Conservation (phyloP, 257 asterid species). For the Striga asiatica region DNA sequence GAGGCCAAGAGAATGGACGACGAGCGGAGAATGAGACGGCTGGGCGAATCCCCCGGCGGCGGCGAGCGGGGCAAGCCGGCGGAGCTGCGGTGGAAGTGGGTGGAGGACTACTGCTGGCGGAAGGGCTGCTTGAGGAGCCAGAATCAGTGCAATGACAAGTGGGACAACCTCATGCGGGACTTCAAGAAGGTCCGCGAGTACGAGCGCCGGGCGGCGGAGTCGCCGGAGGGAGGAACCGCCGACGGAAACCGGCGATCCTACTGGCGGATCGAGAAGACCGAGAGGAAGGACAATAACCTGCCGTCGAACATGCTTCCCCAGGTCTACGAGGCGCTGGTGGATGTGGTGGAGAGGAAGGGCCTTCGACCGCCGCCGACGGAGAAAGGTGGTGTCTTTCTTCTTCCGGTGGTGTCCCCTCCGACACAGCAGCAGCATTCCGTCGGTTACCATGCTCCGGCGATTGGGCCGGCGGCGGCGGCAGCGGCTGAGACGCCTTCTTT, state of each 20-base stretch:
- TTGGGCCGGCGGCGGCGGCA: slow-evolving; percentile 17
- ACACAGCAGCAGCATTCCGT: slow-evolving; percentile 24
- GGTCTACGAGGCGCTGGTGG: slow-evolving; percentile 59
- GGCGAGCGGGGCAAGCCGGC: slow-evolving; percentile 62
- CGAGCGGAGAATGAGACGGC: slow-evolving; percentile 63
- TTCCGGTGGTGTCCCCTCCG: slow-evolving; percentile 9
- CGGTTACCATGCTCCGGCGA: slow-evolving; percentile 9
- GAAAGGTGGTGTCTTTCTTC: neutral
- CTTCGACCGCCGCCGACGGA: slow-evolving; percentile 12
- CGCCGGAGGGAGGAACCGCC: slow-evolving; percentile 7
- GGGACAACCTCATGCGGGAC: slow-evolving; percentile 95
- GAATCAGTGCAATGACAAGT: slow-evolving; percentile 87
- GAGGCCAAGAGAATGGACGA: slow-evolving; percentile 88
- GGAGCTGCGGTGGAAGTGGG: slow-evolving; percentile 95
- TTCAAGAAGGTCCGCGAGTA: slow-evolving; percentile 81
- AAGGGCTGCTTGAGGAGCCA: slow-evolving; percentile 76
- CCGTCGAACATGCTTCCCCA: slow-evolving; percentile 79
- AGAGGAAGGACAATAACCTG: slow-evolving; percentile 62
- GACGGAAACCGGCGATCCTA: slow-evolving; percentile 36
- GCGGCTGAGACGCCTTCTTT: slow-evolving; percentile 13
- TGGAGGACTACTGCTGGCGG: slow-evolving; percentile 87
- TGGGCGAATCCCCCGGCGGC: slow-evolving; percentile 32
- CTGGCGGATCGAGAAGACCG: slow-evolving; percentile 69
- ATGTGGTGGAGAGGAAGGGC: slow-evolving; percentile 52
- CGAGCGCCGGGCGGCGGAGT: slow-evolving; percentile 23